Percentiles rank a stretch among this genome's conserved stretches.
Conservation (phyloP, 345 rosid genomes). For the Moringa oleifera region DNA sequence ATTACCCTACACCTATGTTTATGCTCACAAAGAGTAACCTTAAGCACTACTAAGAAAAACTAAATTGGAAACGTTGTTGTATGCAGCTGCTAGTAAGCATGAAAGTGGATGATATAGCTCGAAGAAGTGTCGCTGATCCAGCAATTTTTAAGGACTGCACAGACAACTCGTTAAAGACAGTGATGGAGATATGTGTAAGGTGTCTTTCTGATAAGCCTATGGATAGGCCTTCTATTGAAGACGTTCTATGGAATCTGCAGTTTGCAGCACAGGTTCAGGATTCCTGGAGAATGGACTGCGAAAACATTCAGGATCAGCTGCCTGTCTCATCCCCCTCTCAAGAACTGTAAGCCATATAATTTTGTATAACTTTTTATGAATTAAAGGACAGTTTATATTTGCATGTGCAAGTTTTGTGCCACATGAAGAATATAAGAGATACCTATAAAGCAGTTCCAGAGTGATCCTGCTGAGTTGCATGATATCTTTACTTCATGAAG, state of each 20-base stretch:
- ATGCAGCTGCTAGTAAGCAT: slow-evolving; percentile 36
- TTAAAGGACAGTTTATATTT: too few relatives aligned
- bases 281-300: slow-evolving; percentile 17
- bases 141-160: slow-evolving; percentile 41
- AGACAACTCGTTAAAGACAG: slow-evolving; percentile 44
- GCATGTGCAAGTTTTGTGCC: too few relatives aligned
- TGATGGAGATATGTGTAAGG: slow-evolving; percentile 41
- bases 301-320: slow-evolving; percentile 6
- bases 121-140: slow-evolving; percentile 45
- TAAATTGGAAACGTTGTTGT: too few relatives aligned
- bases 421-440: too few relatives aligned
- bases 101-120: slow-evolving; percentile 27
- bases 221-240: slow-evolving; percentile 51
- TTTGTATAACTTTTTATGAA: too few relatives aligned
- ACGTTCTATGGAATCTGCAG: slow-evolving; percentile 58
- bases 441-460: too few relatives aligned
- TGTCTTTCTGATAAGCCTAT: slow-evolving; percentile 35
- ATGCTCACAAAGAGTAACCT: too few relatives aligned
- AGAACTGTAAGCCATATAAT: slow-evolving; percentile 8
- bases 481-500: too few relatives aligned
- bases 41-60: too few relatives aligned
- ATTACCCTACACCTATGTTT: too few relatives aligned
- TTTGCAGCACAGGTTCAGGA: slow-evolving; percentile 57
- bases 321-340: neutral
- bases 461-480: too few relatives aligned